phyloP scores from a whole-genome alignment of 2,329 filamentous ascomycete species.

The Fusarium mangiferae region DNA sequence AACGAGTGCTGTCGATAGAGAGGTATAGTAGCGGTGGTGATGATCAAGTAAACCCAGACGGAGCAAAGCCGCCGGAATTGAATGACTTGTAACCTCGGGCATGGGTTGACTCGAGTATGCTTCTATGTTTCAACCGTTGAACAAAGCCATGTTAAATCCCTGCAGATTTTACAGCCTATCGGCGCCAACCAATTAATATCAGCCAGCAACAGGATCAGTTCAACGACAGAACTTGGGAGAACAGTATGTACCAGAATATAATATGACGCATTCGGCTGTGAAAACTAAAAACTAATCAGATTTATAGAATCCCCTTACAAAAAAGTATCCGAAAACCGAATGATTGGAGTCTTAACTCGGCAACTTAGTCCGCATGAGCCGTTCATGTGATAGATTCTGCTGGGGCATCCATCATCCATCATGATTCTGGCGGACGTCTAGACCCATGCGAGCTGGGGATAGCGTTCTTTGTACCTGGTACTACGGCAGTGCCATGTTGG shows the following conservation, averaged over 20 bases:
- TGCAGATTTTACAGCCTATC: slow-evolving; percentile 11
- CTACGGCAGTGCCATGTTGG: slow-evolving; percentile 25
- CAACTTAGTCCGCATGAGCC: slow-evolving; percentile 21
- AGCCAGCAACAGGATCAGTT: slow-evolving; percentile 5
- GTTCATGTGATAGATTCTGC: slow-evolving; percentile 38
- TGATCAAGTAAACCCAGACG: not conserved
- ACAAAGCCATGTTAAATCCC: slow-evolving; percentile 5
- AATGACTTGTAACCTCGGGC: not conserved
- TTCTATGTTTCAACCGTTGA: slow-evolving; percentile 1
- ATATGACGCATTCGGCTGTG: slow-evolving; percentile 12
- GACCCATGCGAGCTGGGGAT: slow-evolving; percentile 33
- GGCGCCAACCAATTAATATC: not conserved
- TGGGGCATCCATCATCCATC: slow-evolving; percentile 26
- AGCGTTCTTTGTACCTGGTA: slow-evolving; percentile 28
- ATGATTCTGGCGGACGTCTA: slow-evolving; percentile 25
- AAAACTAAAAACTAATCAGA: not conserved
- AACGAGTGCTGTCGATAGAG: not conserved
- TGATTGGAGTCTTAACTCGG: slow-evolving; percentile 20
- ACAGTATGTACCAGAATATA: not conserved
- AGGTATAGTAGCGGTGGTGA: not conserved
- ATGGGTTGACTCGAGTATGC: not conserved
- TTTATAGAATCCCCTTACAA: not conserved
- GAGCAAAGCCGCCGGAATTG: slow-evolving; percentile 4
- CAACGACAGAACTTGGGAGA: not conserved
- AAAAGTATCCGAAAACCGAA: slow-evolving; percentile 2